Conservation (phyloP, 2,329 filamentous ascomycete genomes). For the Blastomyces percursus region DNA sequence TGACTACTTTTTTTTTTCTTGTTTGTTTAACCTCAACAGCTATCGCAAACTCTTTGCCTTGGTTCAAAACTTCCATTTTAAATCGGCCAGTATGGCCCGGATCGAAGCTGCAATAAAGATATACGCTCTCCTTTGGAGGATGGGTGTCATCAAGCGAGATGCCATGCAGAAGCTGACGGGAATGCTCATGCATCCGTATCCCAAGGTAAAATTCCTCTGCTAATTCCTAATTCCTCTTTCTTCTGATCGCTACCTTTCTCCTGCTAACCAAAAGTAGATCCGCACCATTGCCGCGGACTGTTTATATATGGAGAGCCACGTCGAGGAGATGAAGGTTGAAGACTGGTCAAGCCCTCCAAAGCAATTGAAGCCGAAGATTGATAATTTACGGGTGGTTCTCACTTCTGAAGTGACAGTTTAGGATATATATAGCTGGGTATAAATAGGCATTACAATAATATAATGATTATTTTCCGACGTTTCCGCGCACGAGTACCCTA, state of each 20-base stretch:
- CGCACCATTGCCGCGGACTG: constrained; percentile 28
- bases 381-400: constrained; percentile 10
- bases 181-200: constrained; percentile 73
- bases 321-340: constrained; percentile 22
- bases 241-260: background rate
- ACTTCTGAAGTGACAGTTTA: background rate
- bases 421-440: background rate
- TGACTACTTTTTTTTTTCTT: background rate
- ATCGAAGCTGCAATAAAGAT: constrained; percentile 69
- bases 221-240: background rate
- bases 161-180: constrained; percentile 59
- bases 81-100: constrained; percentile 70
- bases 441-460: background rate
- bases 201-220: constrained; percentile 46
- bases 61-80: constrained; percentile 70
- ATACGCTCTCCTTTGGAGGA: constrained; percentile 58
- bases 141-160: constrained; percentile 41
- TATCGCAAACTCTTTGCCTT: constrained; percentile 55
- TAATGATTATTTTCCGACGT: background rate
- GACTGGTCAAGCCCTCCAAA: constrained; percentile 29
- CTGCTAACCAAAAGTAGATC: constrained; percentile 21
- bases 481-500: background rate
- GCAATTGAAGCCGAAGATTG: constrained; percentile 25
- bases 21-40: constrained; percentile 18
- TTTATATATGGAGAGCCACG: constrained; percentile 26